These are phyloP conservation scores for Plasmodium gaboni DNA, from an alignment of 169 alveolate species.

Conservation along the genomic window DNA sequence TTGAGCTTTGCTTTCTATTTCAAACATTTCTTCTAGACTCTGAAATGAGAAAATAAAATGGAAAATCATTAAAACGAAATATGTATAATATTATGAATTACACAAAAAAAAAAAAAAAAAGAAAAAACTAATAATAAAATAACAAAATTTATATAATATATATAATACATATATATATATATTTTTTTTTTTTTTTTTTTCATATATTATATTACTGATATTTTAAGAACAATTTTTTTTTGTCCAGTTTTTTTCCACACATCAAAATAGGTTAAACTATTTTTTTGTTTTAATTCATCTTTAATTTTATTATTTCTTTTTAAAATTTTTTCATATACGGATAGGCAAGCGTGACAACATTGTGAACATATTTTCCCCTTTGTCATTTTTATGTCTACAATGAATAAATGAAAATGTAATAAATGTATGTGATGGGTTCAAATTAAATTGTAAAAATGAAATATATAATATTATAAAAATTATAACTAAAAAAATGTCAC, in stretches of 20 bases:
- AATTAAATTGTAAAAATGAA: background rate
- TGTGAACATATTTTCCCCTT: constrained; percentile 95
- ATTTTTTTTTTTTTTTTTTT: background rate
- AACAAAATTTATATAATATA: background rate
- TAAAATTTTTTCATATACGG: constrained; percentile 65
- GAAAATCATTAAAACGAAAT: background rate
- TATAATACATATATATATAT: too few species aligned
- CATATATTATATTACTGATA: constrained; percentile 47
- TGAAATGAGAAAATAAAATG: constrained; percentile 24
- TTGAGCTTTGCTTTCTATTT: constrained; percentile 84
- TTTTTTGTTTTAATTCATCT: constrained; percentile 6
- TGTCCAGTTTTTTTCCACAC: constrained; percentile 82
- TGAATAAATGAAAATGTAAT: background rate
- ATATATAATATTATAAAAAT: constrained; percentile 1
- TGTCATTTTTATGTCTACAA: constrained; percentile 92
- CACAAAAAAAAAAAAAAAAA: background rate
- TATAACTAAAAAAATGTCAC: background rate
- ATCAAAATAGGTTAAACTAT: constrained; percentile 36
- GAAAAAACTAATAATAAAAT: background rate
- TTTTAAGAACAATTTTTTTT: constrained; percentile 87
- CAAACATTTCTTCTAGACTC: constrained; percentile 85
- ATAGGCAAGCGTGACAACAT: constrained; percentile 92
- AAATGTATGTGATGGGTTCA: background rate
- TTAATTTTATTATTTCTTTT: constrained; percentile 50
- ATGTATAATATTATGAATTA: background rate